Conservation (phyloP, 1,139 yeast genomes). For the Kurtzmaniella quercitrusa region DNA sequence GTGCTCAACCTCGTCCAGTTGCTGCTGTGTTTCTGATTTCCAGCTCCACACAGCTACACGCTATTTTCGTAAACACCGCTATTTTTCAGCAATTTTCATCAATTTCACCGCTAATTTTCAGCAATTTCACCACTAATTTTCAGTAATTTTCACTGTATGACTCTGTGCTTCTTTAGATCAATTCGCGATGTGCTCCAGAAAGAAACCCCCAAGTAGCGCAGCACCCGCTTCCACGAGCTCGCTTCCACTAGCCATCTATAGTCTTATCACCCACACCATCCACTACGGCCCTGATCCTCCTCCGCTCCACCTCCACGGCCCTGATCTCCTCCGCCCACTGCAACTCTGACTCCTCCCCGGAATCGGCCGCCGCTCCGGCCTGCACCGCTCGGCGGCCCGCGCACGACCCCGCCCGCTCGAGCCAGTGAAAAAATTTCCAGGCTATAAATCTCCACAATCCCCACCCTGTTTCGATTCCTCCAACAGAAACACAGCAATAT, state of each 20-base stretch:
- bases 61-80: too few relatives aligned
- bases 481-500: constrained; percentile 20
- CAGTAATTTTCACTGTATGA: not conserved
- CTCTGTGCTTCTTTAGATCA: not conserved
- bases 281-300: too few relatives aligned
- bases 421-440: not conserved
- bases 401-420: constrained; percentile 1
- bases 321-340: too few relatives aligned
- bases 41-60: too few relatives aligned
- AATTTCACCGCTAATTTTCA: not conserved
- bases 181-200: too few relatives aligned
- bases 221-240: too few relatives aligned
- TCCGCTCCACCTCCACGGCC: too few relatives aligned
- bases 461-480: not conserved
- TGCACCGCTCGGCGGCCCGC: not conserved
- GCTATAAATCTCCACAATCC: not conserved
- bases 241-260: too few relatives aligned
- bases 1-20: too few relatives aligned
- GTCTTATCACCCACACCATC: too few relatives aligned
- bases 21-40: too few relatives aligned
- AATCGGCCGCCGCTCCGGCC: not conserved
- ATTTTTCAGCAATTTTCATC: not conserved
- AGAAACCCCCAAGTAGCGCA: too few relatives aligned
- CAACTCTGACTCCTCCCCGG: not conserved
- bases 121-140: not conserved